Base-by-base conservation (phyloP, 2,329 filamentous ascomycete genomes). In the Neonectria faginata region DNA sequence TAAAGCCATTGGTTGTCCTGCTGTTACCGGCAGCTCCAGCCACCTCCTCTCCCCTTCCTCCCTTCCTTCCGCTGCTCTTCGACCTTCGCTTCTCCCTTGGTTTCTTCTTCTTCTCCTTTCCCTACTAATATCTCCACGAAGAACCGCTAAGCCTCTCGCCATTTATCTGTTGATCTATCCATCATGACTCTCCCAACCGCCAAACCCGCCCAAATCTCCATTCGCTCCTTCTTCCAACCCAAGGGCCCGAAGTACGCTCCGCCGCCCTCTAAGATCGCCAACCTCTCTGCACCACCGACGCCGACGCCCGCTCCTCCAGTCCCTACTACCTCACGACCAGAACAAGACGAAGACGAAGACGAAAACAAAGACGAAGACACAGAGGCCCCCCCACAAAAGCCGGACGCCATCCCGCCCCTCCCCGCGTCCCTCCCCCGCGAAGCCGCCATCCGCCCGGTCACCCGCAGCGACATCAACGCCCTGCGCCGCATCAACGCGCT, bases 401-500 rank as follows among this genome's bases (percentile, higher is more conserved):
- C 57, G 8, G 52, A 60, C 20, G 25, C 50, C 65, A 76, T 68
- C 39, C 78, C 66, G 8, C 68, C 77, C 74, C 56, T 76, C 52
- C 56, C 78, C 75, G 29, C 80, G 72, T 50, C 74, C 74, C 55
- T 84, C 69, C 74, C 83, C 77, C 77, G 77, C 14, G 81, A 86
- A 74, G 86, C 87, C 20, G 77, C 79, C 62, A 86, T 91, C 73
- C 82, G 84, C 6, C 79, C 80, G 57, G 78, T 89, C 57, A 78
- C 80, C 1, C 77, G 81, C 48, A 73, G 79, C 50, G 87, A 91
- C 76, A 78, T 90, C 61, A 79, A 85, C 61, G 82, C 86, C 48
- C 82, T 91, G 6, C 87, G 86, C 42, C 86, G 88, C 70, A 89
- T 91, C 77, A 90, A 90, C 77, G 80, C 86, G 48, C 84, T 91